Conservation (phyloP, 495 filamentous ascomycete genomes). For the Apodospora peruviana region DNA sequence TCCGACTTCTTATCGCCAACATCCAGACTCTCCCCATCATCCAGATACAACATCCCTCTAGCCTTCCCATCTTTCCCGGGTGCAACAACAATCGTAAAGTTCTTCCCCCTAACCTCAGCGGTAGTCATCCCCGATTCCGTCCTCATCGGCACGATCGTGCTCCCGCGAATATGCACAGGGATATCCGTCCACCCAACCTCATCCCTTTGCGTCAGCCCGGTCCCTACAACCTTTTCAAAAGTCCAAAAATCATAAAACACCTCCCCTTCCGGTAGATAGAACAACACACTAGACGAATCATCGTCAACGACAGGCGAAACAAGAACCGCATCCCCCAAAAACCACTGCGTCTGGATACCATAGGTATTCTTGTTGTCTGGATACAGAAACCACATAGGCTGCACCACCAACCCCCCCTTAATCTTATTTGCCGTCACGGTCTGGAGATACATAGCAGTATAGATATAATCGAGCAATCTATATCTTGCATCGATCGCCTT, state of each 20-base stretch:
- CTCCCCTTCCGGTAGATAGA: constrained; percentile 62
- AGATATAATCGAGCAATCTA: constrained; percentile 72
- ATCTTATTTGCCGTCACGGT: constrained; percentile 43
- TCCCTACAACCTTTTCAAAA: constrained; percentile 46
- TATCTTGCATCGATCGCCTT: constrained; percentile 71
- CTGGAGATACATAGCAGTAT: constrained; percentile 56
- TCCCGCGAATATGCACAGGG: constrained; percentile 69
- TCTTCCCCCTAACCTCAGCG: constrained; percentile 53
- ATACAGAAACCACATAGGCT: constrained; percentile 66
- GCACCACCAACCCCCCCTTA: constrained; percentile 57
- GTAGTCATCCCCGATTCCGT: constrained; percentile 61
- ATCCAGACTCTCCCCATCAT: constrained; percentile 51
- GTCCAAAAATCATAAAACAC: constrained; percentile 77
- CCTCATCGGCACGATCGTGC: constrained; percentile 59
- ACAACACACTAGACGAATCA: constrained; percentile 52
- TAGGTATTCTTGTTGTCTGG: constrained; percentile 59
- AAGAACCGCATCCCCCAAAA: constrained; percentile 64
- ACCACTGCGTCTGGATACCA: constrained; percentile 61
- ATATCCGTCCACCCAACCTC: constrained; percentile 58
- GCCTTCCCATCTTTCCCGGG: constrained; percentile 41
- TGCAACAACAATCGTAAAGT: constrained; percentile 69
- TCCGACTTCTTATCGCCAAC: constrained; percentile 29
- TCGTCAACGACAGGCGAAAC: constrained; percentile 66
- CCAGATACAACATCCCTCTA: constrained; percentile 48
- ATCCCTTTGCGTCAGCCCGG: constrained; percentile 40